These are phyloP conservation scores for Dactylis glomerata DNA, from an alignment of 176 grass and related monocot genomes.

Conservation along the genomic window DNA sequence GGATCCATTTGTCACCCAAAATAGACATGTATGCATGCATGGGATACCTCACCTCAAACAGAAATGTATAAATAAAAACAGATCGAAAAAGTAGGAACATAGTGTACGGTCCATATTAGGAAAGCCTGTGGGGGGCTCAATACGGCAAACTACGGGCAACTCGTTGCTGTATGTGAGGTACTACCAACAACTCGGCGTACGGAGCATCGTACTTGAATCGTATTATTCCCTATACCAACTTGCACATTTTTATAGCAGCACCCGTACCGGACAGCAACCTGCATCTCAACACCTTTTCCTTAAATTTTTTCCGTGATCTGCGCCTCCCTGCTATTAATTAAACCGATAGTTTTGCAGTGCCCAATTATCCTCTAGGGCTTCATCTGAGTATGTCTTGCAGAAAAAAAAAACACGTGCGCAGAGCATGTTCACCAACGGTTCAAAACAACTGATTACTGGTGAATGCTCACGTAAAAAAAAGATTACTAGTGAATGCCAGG, in stretches of 20 bases:
- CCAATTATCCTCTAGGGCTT: background rate
- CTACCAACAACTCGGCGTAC: background rate
- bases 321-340: background rate
- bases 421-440: too few species aligned
- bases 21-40: too few species aligned
- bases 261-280: background rate
- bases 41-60: too few species aligned
- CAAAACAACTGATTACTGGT: too few species aligned
- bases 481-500: too few species aligned
- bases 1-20: too few species aligned
- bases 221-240: background rate
- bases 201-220: background rate
- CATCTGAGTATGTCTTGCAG: too few species aligned
- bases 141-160: conserved; percentile 9
- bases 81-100: background rate
- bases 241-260: background rate
- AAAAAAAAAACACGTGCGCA: too few species aligned
- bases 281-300: background rate
- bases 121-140: background rate
- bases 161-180: background rate
- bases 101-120: background rate
- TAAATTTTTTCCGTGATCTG: background rate
- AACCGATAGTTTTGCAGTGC: background rate
- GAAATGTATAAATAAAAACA: too few species aligned
- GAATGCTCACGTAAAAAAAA: too few species aligned